Base-by-base conservation (phyloP, 305 asterid species). In the Solanum hybrid region DNA sequence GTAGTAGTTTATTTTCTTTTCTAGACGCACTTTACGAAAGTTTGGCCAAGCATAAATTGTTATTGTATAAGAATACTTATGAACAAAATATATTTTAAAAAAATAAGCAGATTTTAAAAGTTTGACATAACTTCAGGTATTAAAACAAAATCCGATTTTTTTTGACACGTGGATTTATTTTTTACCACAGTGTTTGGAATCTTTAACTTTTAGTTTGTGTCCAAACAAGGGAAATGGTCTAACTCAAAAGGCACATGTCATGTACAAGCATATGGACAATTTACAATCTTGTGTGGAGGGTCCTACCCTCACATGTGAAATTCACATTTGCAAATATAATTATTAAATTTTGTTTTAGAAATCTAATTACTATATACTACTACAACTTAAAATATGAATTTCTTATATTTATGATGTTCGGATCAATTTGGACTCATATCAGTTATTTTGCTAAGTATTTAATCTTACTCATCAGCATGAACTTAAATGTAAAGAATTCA, bases 221-320 rank as follows among this genome's bases (percentile, higher is more conserved):
- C 87, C 87, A 82, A 72, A 51, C 42, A 84, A 84, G 1, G 80
- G 85, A 85, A 86, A 88, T 92, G 88, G 92, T 73, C 38, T 64
- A 10, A 85, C 12, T 19, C 87, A 51, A 51, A 51, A 45, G 64
- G 90, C 94, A 93, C 94, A 92, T 93, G 95, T 45, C 24, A 90
- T 93, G 94, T 92, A 90, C 88, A 89, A 90, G 81, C 88, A 90
- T 91, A 89, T 75, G 86, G 95, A 94, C 95, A 93, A 94, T 29
- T 84, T 14, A 31, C 42, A 31, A 51, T 84, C 31, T 51, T 84
- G 66, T 89, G 4, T 89, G 93, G 94, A 88, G 93, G 93, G 90
- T 32, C 87, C 94, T 88, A 89, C 89, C 85, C 89, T 92, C 95
- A 93, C 94, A 92, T 93, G 94, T 90, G 19, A 77, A 34, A 77